Base-by-base conservation (phyloP, 257 asterid genomes). In the Coffea eugenioides region DNA sequence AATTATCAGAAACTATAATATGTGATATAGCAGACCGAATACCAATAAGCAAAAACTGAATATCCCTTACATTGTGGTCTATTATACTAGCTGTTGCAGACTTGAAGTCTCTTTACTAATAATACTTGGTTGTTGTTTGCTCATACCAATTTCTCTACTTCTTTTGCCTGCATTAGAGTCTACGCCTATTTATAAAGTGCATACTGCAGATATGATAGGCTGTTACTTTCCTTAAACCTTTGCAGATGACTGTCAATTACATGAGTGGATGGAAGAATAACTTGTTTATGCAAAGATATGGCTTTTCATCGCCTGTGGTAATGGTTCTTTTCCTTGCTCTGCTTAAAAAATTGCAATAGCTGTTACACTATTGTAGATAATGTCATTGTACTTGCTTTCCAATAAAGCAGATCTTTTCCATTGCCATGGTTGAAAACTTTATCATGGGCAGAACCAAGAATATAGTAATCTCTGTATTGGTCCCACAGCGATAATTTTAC, bases 231-330 rank as follows among this genome's bases (percentile, higher is more conserved):
- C 41, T 39, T 71, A 78, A 79, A 61, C 77, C 51, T 80, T 73
- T 90, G 92, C 97, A 95, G 98, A 89, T 95, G 99, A 95, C 97
- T 74, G 89, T 95, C 80, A 86, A 92, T 87, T 95, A 95, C 92
- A 83, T 91, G 97, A 61, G 82, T 39, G 88, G 92, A 68, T 91
- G 88, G 89, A 90, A 86, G 93, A 95, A 95, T 80, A 82, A 88
- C 84, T 80, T 90, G 80, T 95, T 89, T 84, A 88, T 92, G 96
- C 95, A 94, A 85, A 88, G 96, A 91, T 93, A 95, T 83, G 98
- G 99, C 56, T 95, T 93, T 89, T 95, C 99, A 62, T 95, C 99
- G 27, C 89, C 97, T 13, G 99, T 91, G 98, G 99, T 95, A 90
- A 87, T 71, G 71, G 11, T 80, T 64, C 77, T 82, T 45, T 76